Base-by-base conservation (phyloP, 495 filamentous ascomycete species). In the Aspergillus avenaceus region DNA sequence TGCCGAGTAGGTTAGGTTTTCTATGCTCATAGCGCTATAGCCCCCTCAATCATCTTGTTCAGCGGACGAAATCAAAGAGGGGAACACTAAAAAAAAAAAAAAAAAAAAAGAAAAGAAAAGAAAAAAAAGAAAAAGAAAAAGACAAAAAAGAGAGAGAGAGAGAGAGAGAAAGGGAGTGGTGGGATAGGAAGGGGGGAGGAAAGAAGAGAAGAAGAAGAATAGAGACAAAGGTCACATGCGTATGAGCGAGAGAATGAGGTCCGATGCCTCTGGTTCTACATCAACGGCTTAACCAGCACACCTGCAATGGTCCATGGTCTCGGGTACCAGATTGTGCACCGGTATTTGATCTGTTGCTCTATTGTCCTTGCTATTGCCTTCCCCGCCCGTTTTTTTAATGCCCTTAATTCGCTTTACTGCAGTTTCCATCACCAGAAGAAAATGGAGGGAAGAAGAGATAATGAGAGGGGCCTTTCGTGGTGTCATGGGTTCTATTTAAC, bases 1-100 rank as follows among this genome's bases (percentile, higher is more conserved):
- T 67, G 93, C 91, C 65, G 93, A 97, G 81, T 96, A 86, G 67
- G 62, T 72, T 59, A 21, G 3, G n/a, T 36, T 4, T 38, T 3
- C 32, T 18, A 36, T 3, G 8, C 14, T 36, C 32, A 36, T 36
- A 16, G 34, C 11, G 16, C 34, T 38, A 38, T 13, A 6, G 21
- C 34, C n/a, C 21, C 21, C 16, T 38, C 34, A 8, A 18, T 21
- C 13, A 16, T 36, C 32, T 6, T 18, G 3, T 12, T 18, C 3
- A 36, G 32, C 32, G 5, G 32, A 18, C 4, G n/a, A 36, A 8
- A 18, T 16, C 9, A 36, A 16, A 16, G 3, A 16, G 7, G n/a
- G n/a, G n/a, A n/a, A 16, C 11, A 16, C 5, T 16, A 16, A 36
- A 8, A 32, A 36, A 18, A 12, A 36, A 36, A 16, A 21, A 4